Evolutionary conservation across 108 stramenopile genomes (phyloP).

Genomic region (Nitzschia sp.): DNA sequence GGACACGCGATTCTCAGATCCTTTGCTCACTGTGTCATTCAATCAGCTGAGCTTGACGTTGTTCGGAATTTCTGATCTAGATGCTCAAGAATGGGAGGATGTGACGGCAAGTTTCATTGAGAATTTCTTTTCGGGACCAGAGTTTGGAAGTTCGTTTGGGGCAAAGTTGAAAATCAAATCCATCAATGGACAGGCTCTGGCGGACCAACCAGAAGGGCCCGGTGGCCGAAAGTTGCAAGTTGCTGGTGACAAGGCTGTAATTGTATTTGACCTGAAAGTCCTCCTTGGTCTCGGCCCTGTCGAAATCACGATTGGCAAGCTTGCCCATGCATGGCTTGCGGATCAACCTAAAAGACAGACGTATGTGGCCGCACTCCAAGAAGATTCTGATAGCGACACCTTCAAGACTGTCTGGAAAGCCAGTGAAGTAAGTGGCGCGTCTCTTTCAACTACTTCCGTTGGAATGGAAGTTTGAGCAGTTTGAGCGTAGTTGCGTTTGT

Average conservation of each 20-base stretch:
- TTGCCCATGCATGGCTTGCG: background rate
- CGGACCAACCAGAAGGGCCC: background rate
- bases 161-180: background rate
- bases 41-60: background rate
- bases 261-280: background rate
- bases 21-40: background rate
- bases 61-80: background rate
- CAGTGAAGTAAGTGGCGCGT: too few species aligned
- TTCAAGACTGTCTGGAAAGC: too few species aligned
- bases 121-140: background rate
- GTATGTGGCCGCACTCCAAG: background rate
- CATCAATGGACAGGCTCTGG: too few species aligned
- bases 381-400: too few species aligned
- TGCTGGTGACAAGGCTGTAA: background rate
- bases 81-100: background rate
- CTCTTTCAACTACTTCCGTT: too few species aligned
- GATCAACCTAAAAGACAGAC: background rate
- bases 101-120: background rate
- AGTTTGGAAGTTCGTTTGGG: background rate
- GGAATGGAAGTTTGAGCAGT: too few species aligned
- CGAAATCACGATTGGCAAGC: background rate
- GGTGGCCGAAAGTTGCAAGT: background rate
- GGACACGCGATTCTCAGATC: too few species aligned
- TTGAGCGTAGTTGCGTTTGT: too few species aligned
- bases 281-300: background rate